Evolutionary conservation across 148 eudicot species (phyloP).

Genomic region (Persicaria maculosa): DNA sequence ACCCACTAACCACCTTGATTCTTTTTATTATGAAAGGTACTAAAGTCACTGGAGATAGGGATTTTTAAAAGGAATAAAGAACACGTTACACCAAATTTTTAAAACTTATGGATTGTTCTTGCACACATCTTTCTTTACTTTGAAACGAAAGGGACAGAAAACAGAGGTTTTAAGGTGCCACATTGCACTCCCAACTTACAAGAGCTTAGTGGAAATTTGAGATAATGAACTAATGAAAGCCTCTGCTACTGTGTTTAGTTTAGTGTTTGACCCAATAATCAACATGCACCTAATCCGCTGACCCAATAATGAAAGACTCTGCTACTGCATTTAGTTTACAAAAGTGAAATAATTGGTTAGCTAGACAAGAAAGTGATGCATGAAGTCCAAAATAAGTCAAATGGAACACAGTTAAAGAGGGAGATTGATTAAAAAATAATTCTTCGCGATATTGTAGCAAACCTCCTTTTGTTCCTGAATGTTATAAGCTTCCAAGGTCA

Average conservation of each 20-base stretch:
- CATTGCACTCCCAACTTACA: not conserved
- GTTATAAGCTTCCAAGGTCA: not conserved
- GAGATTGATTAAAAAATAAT: not conserved
- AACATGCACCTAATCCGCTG: not conserved
- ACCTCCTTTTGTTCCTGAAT: not conserved
- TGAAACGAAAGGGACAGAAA: not conserved
- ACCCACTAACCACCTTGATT: not conserved
- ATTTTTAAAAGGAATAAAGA: constrained; percentile 19
- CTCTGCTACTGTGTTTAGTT: not conserved
- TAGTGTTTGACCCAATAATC: not conserved
- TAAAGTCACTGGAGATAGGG: not conserved
- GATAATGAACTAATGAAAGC: not conserved
- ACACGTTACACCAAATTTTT: no score
- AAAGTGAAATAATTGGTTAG: no score
- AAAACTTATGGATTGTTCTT: no score
- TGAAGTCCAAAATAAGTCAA: not conserved
- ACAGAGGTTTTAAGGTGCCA: not conserved
- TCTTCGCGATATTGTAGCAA: not conserved
- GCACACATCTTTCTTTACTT: not conserved
- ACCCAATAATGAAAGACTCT: no score
- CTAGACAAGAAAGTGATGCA: no score
- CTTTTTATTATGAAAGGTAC: no score
- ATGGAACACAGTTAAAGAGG: not conserved
- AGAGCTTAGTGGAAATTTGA: not conserved
- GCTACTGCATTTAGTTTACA: no score